Evolutionary conservation across 2,329 filamentous ascomycete genomes (phyloP).

Genomic region (Coniochaeta ligniaria): DNA sequence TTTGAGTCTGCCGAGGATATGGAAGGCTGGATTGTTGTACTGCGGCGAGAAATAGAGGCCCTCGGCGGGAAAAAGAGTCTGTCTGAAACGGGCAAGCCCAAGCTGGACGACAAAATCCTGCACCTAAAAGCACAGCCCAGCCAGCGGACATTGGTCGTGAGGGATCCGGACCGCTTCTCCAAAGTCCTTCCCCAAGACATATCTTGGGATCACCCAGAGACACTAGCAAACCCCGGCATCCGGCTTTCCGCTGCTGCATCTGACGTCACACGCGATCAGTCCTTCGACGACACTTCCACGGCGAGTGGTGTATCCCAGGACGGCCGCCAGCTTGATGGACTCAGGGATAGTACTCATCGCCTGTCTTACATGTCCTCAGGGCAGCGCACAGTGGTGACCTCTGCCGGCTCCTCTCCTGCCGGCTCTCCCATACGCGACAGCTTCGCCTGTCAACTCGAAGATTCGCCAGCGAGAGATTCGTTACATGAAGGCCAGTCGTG

Average conservation of each 20-base stretch:
- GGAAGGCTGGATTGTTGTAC: constrained; percentile 64
- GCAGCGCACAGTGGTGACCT: constrained; percentile 53
- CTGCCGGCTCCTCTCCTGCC: constrained; percentile 49
- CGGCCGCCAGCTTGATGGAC: constrained; percentile 47
- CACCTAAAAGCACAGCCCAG: constrained; percentile 31
- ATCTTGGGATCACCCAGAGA: constrained; percentile 19
- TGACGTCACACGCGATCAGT: constrained; percentile 29
- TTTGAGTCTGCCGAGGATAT: constrained; percentile 68
- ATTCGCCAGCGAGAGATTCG: constrained; percentile 22
- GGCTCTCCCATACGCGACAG: constrained; percentile 48
- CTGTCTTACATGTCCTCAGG: constrained; percentile 54
- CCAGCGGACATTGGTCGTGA: constrained; percentile 39
- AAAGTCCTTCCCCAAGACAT: constrained; percentile 27
- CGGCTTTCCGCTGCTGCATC: constrained; percentile 19
- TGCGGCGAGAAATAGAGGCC: constrained; percentile 64
- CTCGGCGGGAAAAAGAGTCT: constrained; percentile 59
- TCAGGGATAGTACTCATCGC: constrained; percentile 49
- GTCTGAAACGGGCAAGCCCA: constrained; percentile 51
- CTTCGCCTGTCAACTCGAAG: constrained; percentile 41
- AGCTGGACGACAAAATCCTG: constrained; percentile 27
- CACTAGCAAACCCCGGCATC: constrained; percentile 13
- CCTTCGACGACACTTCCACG: constrained; percentile 47
- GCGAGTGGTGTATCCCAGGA: constrained; percentile 54
- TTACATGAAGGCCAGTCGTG: constrained; percentile 15
- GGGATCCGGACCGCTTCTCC: constrained; percentile 40